Evolutionary conservation across 2,329 filamentous ascomycete genomes (phyloP), one percentile per base, ranked within the genome.

Genomic region (Fusarium neocosmosporiellum): DNA sequence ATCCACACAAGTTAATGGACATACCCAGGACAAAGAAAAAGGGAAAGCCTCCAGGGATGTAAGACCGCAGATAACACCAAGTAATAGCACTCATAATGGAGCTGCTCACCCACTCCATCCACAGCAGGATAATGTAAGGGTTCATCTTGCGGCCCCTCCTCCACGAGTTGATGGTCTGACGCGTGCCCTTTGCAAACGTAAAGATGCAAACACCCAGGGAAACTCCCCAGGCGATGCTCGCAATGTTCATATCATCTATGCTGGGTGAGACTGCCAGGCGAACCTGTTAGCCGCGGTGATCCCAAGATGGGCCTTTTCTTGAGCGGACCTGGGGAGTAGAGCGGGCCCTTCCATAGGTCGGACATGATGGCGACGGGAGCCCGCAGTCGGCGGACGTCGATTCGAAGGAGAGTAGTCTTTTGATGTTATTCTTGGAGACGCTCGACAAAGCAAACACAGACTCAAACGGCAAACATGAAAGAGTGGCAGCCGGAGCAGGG

Each of bases 161-260:
- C 75, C 75, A 78, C 20, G 75, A 78, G 5, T 74, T 71, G 60
- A 69, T 50, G 3, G 77, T 75, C 16, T 78, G 77, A 9, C 67
- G 65, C 22, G 66, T 24, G 3, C 67, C 75, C 64, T 78, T 78
- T 33, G 65, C 55, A 14, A 69, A 71, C 0, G 74, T 76, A 39
- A 78, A 78, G n/a, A 78, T 58, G 6, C 72, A 77, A 1, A 78
- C 65, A 6, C 75, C 77, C 2, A 78, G 71, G 14, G 77, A 77
- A 9, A 78, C 58, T 3, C 77, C 77, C 74, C 74, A 78, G 16
- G 76, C 71, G 18, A 78, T 78, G n/a, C 73, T 76, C 18, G 77
- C 77, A 54, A 77, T 73, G 6, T 76, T 77, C 78, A 77, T 75
- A 29, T 78, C 77, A 69, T 70, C 69, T 14, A 57, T 31, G 11